Evolutionary conservation across 495 filamentous ascomycete genomes (phyloP).

Genomic region (Corynascus novoguineensis): DNA sequence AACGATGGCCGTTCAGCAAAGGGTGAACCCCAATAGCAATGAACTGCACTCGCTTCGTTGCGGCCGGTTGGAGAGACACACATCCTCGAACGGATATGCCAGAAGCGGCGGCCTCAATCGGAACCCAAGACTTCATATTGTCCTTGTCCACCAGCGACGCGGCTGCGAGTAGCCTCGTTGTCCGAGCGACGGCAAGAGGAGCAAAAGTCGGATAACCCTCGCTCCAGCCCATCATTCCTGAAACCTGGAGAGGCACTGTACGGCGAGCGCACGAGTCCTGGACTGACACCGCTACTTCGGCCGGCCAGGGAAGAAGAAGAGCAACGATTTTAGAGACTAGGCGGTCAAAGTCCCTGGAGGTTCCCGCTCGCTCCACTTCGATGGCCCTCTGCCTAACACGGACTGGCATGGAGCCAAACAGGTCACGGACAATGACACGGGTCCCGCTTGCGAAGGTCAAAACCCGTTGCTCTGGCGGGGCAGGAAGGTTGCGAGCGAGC

Average conservation of each 20-base stretch:
- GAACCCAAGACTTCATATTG: conserved; percentile 56
- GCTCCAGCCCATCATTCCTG: not conserved
- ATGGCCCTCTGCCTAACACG: conserved; percentile 75
- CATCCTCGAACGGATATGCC: conserved; percentile 58
- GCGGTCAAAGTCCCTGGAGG: conserved; percentile 57
- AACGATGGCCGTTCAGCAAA: conserved; percentile 45
- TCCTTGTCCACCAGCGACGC: conserved; percentile 52
- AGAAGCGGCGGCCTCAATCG: conserved; percentile 57
- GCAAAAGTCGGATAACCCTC: not conserved
- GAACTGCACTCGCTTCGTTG: conserved; percentile 71
- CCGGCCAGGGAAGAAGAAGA: conserved; percentile 61
- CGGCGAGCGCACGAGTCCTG: conserved; percentile 32
- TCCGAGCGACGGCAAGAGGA: conserved; percentile 10
- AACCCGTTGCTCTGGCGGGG: conserved; percentile 56
- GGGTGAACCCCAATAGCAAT: conserved; percentile 67
- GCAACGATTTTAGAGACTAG: conserved; percentile 56
- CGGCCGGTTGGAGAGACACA: conserved; percentile 63
- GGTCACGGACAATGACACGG: conserved; percentile 69
- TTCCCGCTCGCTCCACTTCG: conserved; percentile 50
- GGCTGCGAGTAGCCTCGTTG: conserved; percentile 53
- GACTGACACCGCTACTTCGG: conserved; percentile 39
- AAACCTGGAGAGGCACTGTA: conserved; percentile 15
- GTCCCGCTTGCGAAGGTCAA: conserved; percentile 63
- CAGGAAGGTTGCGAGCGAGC: conserved; percentile 62
- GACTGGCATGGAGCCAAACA: conserved; percentile 95